Percentiles rank a stretch among this genome's conserved stretches.
Conservation (phyloP, 257 asterid genomes). For the Capsicum rhomboideum region DNA sequence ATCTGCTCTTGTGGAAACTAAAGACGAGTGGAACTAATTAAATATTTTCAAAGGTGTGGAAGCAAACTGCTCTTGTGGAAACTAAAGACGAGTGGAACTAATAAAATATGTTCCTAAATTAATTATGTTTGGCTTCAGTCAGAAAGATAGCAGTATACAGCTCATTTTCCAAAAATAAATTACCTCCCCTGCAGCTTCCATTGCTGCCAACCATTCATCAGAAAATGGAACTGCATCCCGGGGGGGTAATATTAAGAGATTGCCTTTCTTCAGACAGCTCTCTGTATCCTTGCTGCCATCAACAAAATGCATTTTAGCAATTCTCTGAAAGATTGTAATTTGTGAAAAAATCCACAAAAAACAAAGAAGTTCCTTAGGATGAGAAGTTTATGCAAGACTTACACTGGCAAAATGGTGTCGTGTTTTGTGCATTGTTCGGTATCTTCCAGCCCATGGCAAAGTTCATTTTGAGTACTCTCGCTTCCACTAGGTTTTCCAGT, state of each 20-base stretch:
- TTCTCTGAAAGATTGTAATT: not conserved
- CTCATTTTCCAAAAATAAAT: constrained; percentile 7
- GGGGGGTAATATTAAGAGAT: constrained; percentile 32
- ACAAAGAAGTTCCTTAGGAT: not conserved
- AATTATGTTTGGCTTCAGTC: not conserved
- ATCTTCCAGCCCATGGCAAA: constrained; percentile 15
- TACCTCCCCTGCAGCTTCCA: constrained; percentile 99
- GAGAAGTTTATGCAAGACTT: constrained; percentile 17
- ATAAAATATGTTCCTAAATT: not conserved
- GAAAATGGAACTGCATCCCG: constrained; percentile 77
- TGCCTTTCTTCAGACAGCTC: constrained; percentile 23
- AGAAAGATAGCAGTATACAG: not conserved
- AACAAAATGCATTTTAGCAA: constrained; percentile 4
- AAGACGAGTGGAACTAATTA: too few species aligned
- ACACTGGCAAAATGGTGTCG: constrained; percentile 30
- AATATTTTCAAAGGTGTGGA: not conserved
- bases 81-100: not conserved
- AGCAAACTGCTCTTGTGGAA: not conserved
- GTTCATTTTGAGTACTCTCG: constrained; percentile 17
- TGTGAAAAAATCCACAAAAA: not conserved
- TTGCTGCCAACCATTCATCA: constrained; percentile 95
- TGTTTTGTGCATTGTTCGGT: constrained; percentile 13
- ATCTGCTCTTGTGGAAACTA: not conserved
- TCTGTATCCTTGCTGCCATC: constrained; percentile 32
- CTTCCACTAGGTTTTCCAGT: constrained; percentile 15